Percentiles rank a stretch among this genome's conserved stretches.
These are phyloP conservation scores for Zasmidium angulare DNA, from an alignment of 2,329 filamentous ascomycete species.

Conservation along the genomic window DNA sequence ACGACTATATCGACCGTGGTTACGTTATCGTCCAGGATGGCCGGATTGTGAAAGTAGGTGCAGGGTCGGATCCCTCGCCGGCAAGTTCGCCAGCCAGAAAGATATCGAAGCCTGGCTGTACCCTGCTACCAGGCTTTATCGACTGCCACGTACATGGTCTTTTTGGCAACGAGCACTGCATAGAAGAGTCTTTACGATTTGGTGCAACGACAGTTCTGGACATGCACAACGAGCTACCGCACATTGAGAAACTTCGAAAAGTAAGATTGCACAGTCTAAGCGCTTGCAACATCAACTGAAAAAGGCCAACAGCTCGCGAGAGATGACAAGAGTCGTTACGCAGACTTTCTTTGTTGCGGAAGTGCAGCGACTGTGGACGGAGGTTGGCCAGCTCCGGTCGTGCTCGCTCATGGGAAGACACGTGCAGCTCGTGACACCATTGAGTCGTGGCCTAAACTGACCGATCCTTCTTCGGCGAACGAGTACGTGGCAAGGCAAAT, in stretches of 20 bases:
- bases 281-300: constrained; percentile 33
- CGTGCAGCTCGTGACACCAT: constrained; percentile 39
- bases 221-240: constrained; percentile 24
- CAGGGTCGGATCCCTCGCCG: constrained; percentile 1
- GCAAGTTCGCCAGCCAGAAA: constrained; percentile 31
- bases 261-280: background rate
- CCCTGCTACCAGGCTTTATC: constrained; percentile 52
- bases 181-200: constrained; percentile 49
- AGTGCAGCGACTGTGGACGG: constrained; percentile 52
- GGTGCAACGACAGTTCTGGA: constrained; percentile 55
- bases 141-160: constrained; percentile 52
- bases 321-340: constrained; percentile 32
- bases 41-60: constrained; percentile 36
- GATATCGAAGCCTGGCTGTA: constrained; percentile 49
- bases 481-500: constrained; percentile 43
- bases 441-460: constrained; percentile 48
- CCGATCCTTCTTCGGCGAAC: constrained; percentile 41
- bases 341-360: constrained; percentile 51
- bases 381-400: constrained; percentile 51
- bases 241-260: background rate
- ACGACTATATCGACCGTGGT: constrained; percentile 43
- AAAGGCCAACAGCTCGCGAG: constrained; percentile 35
- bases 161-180: constrained; percentile 39
- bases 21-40: constrained; percentile 44
- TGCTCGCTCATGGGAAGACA: constrained; percentile 39